These are phyloP conservation scores for Penicillium italicum DNA, from an alignment of 2,329 filamentous ascomycete genomes.

Conservation along the genomic window DNA sequence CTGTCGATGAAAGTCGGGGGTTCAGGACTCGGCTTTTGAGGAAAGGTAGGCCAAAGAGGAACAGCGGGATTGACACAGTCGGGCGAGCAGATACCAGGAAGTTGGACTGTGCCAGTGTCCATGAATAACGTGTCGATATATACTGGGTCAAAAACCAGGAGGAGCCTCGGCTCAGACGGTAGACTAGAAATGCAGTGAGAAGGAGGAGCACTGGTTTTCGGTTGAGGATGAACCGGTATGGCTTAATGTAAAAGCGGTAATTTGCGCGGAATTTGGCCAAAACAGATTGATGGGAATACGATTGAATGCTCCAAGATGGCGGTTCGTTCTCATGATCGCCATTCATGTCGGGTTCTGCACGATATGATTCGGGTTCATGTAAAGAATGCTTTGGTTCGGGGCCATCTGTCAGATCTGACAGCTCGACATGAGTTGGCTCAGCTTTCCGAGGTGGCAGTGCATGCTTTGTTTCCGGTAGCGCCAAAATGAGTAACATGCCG, in stretches of 20 bases:
- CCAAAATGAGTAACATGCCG: constrained; percentile 32
- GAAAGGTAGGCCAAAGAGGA: constrained; percentile 46
- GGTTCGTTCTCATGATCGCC: constrained; percentile 13
- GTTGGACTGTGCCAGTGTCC: constrained; percentile 46
- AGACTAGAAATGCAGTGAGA: constrained; percentile 47
- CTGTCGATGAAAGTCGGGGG: constrained; percentile 36
- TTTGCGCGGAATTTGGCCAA: constrained; percentile 15
- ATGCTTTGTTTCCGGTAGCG: constrained; percentile 42
- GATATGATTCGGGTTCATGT: constrained; percentile 10
- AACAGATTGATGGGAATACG: constrained; percentile 12
- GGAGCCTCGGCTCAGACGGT: constrained; percentile 48
- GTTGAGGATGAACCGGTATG: constrained; percentile 42
- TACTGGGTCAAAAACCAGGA: constrained; percentile 50
- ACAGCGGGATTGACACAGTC: constrained; percentile 46
- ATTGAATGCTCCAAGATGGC: constrained; percentile 17
- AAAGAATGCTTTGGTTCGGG: constrained; percentile 15
- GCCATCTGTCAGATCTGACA: constrained; percentile 26
- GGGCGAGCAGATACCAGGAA: constrained; percentile 47
- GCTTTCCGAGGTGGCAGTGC: constrained; percentile 16
- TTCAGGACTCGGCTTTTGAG: constrained; percentile 34
- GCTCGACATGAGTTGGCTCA: constrained; percentile 26
- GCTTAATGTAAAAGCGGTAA: constrained; percentile 31
- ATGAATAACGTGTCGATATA: constrained; percentile 50
- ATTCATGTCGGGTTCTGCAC: constrained; percentile 18
- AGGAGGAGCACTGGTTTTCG: constrained; percentile 43